Evolutionary conservation across 2,329 filamentous ascomycete genomes (phyloP), one percentile per base, ranked within the genome.

Genomic region (Didymella arachidicola): DNA sequence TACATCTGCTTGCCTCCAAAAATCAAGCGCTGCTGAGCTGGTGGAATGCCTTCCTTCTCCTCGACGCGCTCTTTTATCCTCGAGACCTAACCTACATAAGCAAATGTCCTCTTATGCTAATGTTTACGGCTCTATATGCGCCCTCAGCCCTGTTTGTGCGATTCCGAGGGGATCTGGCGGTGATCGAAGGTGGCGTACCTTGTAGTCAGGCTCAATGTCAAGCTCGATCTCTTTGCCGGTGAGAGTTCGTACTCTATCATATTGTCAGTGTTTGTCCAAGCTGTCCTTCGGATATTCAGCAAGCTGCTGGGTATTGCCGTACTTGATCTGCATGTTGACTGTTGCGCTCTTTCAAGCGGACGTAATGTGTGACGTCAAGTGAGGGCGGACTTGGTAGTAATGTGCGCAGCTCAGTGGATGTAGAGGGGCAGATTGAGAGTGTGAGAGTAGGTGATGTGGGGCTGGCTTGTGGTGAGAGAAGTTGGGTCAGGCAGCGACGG

Each of bases 151-250:
- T 26, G 32, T 48, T 22, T 22, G 22, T 29, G 48, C 4, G 7
- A 5, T 19, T n/a, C 29, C 26, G n/a, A n/a, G 10, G n/a, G 5
- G 26, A 26, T 8, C 12, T 25, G 43, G 57, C 26, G 29, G 36
- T 30, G 43, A 34, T 46, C 32, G 10, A 41, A n/a, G 29, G 53
- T 34, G 36, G 51, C 74, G 69, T 80, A 96, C 93, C 86, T 93
- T 97, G 85, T 96, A 96, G 74, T 92, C 89, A 52, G 87, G 84
- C 83, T 98, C 95, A 77, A 99, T 96, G 76, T 98, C 93, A 72
- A 99, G 88, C 84, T 98, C 94, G 78, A 98, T 98, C 82, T 99
- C 93, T 84, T 98, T 98, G 75, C 95, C 95, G 65, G 95, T 98
- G 65, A 99, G 88, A 63, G 95, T 99, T 77, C 95, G 91, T 77